A percentile compares a stretch with the other conserved stretches of the same genome.
These are phyloP conservation scores for Senna siamea DNA, from an alignment of 306 rosid species.

Conservation along the genomic window DNA sequence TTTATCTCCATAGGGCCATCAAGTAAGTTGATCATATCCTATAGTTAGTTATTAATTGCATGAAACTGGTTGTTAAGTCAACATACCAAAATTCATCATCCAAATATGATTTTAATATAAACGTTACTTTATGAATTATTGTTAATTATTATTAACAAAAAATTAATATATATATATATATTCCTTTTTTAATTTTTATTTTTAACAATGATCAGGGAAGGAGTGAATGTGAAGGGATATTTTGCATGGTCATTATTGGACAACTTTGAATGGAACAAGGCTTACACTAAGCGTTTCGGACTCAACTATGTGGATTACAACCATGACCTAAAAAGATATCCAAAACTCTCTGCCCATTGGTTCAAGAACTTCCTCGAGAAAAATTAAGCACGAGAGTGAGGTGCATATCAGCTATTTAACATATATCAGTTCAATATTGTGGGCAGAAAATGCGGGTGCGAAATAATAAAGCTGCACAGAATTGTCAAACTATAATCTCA, in stretches of 20 bases:
- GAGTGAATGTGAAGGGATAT: slow-evolving; percentile 38
- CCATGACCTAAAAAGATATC: slow-evolving; percentile 22
- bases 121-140: too few species aligned
- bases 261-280: slow-evolving; percentile 34
- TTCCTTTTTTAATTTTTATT: not conserved
- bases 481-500: too few species aligned
- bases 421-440: too few species aligned
- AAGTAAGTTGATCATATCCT: slow-evolving; percentile 23
- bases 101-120: too few species aligned
- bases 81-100: too few species aligned
- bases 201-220: slow-evolving; percentile 13
- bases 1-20: slow-evolving; percentile 25
- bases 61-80: too few species aligned
- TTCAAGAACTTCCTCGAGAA: slow-evolving; percentile 41
- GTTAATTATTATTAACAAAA: too few species aligned
- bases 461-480: too few species aligned
- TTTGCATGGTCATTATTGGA: slow-evolving; percentile 49
- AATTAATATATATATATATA: too few species aligned
- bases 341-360: slow-evolving; percentile 46
- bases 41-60: not conserved
- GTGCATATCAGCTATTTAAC: too few species aligned
- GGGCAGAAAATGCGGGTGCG: too few species aligned
- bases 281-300: slow-evolving; percentile 34
- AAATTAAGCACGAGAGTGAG: too few species aligned
- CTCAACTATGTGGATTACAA: slow-evolving; percentile 38